Base-by-base conservation (phyloP, 192 early-diverging fungal genomes). In the Coemansia furcata region DNA sequence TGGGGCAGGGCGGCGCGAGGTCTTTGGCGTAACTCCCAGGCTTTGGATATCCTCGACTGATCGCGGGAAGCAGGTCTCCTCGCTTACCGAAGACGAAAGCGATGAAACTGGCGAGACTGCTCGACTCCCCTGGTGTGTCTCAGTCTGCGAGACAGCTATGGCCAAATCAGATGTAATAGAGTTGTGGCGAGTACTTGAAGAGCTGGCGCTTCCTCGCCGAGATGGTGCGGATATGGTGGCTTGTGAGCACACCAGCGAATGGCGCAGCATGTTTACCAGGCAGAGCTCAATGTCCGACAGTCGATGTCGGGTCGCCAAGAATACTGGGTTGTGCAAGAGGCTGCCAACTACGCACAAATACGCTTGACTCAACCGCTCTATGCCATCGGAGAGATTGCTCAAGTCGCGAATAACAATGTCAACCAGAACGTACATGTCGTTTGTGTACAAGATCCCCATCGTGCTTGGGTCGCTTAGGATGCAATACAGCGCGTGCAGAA, bases 321-420 rank as follows among this genome's bases (percentile, higher is more conserved):
- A 85, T 35, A 85, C 84, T 0, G 89, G 89, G 50, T 93, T 91
- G 59, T 83, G 75, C 36, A 93, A 68, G 33, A 92, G 68, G 11
- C 89, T 88, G 26, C 83, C 69, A 33, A 91, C 62, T 3, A 93
- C 86, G 21, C 85, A 85, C 59, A 93, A 65, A 65, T 91, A 91
- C 0, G 90, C 85, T 58, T 88, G 86, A 6, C 91, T 85, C 26
- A 91, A 84, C 78, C 85, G 65, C 55, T 89, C 89, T 58, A 86
- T 70, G 42, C 88, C 86, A 10, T 90, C 88, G 6, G 89, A 85
- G 19, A 96, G 74, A 68, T 94, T 84, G 69, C 87, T 84, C 14
- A 93, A 74, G 73, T 96, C 94, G 58, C 96, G 85, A 26, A 98
- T 82, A 1, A 93, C 81, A 3, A 96, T 90, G 72, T 98, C 96